phyloP scores from a whole-genome alignment of 768 basidiomycete species.

The Lactarius indigo region DNA sequence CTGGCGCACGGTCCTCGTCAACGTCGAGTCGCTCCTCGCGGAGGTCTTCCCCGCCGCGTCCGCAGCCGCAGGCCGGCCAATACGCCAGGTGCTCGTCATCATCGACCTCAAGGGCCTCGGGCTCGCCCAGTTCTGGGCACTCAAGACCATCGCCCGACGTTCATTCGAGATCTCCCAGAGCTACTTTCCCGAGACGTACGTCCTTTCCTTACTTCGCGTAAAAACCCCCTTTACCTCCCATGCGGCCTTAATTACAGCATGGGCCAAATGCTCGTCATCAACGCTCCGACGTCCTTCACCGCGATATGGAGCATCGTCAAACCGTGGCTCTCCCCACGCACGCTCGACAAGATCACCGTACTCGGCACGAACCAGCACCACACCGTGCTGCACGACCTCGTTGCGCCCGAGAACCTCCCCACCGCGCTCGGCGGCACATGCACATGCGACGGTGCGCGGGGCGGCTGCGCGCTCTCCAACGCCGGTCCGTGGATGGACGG shows the following conservation, averaged over 20 bases:
- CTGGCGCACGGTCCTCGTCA: slow-evolving; percentile 59
- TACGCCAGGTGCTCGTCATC: slow-evolving; percentile 57
- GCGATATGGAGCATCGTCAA: slow-evolving; percentile 67
- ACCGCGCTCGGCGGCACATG: slow-evolving; percentile 60
- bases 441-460: slow-evolving; percentile 47
- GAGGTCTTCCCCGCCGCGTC: slow-evolving; percentile 67
- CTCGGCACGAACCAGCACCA: slow-evolving; percentile 55
- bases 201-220: slow-evolving; percentile 10
- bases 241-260: slow-evolving; percentile 44
- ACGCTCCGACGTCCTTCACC: slow-evolving; percentile 70
- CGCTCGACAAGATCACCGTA: slow-evolving; percentile 62
- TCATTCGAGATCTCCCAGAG: slow-evolving; percentile 77
- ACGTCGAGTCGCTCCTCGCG: slow-evolving; percentile 57
- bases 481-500: slow-evolving; percentile 73
- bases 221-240: too few relatives aligned
- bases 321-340: slow-evolving; percentile 73
- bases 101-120: slow-evolving; percentile 71
- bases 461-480: slow-evolving; percentile 59
- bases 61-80: slow-evolving; percentile 47
- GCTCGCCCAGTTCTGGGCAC: slow-evolving; percentile 70
- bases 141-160: slow-evolving; percentile 56
- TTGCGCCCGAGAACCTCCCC: slow-evolving; percentile 65
- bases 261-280: slow-evolving; percentile 68
- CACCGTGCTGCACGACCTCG: slow-evolving; percentile 50
- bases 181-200: slow-evolving; percentile 74